Evolutionary conservation across 2,329 filamentous ascomycete species (phyloP), one percentile per base, ranked within the genome.

Genomic region (Pestalotiopsis sp.): DNA sequence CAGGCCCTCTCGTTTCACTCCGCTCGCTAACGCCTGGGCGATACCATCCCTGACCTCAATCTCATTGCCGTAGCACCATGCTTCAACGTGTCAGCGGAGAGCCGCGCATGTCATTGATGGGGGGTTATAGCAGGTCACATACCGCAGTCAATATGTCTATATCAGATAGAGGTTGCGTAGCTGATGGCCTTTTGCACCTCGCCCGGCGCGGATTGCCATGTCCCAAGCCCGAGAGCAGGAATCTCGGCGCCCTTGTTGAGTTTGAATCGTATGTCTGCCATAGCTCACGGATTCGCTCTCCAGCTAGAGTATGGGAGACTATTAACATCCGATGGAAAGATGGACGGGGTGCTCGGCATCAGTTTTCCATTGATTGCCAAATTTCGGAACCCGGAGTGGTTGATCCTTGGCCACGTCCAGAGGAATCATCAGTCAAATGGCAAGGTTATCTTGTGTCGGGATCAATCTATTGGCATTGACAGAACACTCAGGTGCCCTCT

Each of bases 1-100:
- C 69, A 97, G 81, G 67, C 96, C 92, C 77, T 91, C 88, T 69
- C 93, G 87, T 85, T 90, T 92, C 73, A 92, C 83, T 26, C 92
- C 92, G n/a, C 20, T 52, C 3, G 44, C 17, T n/a, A 52, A 20
- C 2, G 56, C 11, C 24, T 59, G 56, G 11, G 11, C 13, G 17
- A 26, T 26, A 26, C 56, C 56, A 22, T 57, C n/a, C 1, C 55
- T 20, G 11, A 57, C 24, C 11, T 22, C 55, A 9, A 3, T 57
- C n/a, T 57, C 55, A 57, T 57, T 57, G 3, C 55, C 39, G 13
- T 44, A 44, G 39, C 39, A 44, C 39, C 39, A 44, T 4, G 44
- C 14, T 52, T 3, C 3, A 17, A 7, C 3, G 1, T 52, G 4
- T 52, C 17, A 17, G 44, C n/a, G 20, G 5, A 20, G n/a, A 20